These are phyloP conservation scores for Cichorium intybus DNA, from an alignment of 140 eudicot species.

Conservation along the genomic window DNA sequence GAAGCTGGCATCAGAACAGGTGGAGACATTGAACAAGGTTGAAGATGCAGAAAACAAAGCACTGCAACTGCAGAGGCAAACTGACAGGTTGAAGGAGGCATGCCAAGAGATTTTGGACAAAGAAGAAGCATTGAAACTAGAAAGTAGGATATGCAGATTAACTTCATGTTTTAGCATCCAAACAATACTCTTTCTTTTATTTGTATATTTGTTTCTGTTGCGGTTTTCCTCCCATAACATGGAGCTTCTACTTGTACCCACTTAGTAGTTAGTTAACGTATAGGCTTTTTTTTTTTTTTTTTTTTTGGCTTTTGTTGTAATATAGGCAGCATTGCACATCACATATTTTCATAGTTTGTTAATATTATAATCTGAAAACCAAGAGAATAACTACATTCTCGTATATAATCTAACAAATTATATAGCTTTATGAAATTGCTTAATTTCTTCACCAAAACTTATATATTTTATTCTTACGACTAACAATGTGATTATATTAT, in stretches of 20 bases:
- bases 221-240: background rate
- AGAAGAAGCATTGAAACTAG: constrained; percentile 1
- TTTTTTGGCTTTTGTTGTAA: too few relatives aligned
- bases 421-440: too few relatives aligned
- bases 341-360: too few relatives aligned
- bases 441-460: background rate
- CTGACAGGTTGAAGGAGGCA: constrained; percentile 15
- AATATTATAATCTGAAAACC: too few relatives aligned
- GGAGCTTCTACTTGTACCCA: background rate
- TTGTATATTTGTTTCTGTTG: background rate
- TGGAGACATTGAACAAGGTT: constrained; percentile 18
- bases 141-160: constrained; percentile 7
- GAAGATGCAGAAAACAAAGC: constrained; percentile 20
- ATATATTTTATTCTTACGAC: too few relatives aligned
- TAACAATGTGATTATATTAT: too few relatives aligned
- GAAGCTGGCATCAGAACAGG: constrained; percentile 13
- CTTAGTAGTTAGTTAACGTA: background rate
- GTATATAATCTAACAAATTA: too few relatives aligned
- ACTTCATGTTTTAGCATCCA: constrained; percentile 5
- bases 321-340: too few relatives aligned
- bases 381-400: too few relatives aligned
- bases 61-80: constrained; percentile 2
- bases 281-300: too few relatives aligned
- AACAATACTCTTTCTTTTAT: constrained; percentile 10
- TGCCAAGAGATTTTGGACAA: constrained; percentile 7